phyloP scores from a whole-genome alignment of 768 basidiomycete genomes.

The Chalciporus chontae region DNA sequence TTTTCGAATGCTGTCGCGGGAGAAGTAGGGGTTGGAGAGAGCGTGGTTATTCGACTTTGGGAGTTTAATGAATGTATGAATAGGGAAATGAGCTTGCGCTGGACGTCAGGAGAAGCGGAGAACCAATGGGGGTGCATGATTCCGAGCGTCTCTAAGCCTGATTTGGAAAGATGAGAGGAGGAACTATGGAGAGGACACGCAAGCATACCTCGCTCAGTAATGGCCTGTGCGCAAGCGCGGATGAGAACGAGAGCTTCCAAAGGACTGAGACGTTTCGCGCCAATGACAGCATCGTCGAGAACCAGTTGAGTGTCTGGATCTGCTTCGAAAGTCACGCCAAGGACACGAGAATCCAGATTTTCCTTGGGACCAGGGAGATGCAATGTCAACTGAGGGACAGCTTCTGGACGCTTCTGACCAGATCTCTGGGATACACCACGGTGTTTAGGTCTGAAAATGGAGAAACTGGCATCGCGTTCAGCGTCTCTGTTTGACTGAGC shows the following conservation, averaged over 20 bases:
- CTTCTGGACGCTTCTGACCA: conserved; percentile 30
- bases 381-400: conserved; percentile 58
- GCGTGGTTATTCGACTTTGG: conserved; percentile 43
- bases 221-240: conserved; percentile 64
- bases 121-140: conserved; percentile 87
- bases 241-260: conserved; percentile 62
- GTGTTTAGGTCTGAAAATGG: conserved; percentile 49
- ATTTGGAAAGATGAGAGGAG: conserved; percentile 2
- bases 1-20: conserved; percentile 54
- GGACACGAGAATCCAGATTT: conserved; percentile 41
- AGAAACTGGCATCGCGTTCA: conserved; percentile 43
- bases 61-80: conserved; percentile 64
- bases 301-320: conserved; percentile 47
- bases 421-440: conserved; percentile 35
- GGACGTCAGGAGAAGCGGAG: conserved; percentile 66
- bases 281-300: conserved; percentile 53
- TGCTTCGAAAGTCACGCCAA: conserved; percentile 59
- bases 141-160: conserved; percentile 79
- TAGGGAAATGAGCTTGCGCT: conserved; percentile 62
- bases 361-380: conserved; percentile 54
- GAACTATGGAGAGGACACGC: conserved; percentile 2
- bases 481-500: conserved; percentile 30
- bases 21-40: conserved; percentile 48
- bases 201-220: conserved; percentile 57
- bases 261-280: conserved; percentile 55